Evolutionary conservation across 306 rosid genomes (phyloP).

Genomic region (Senna siamea): DNA sequence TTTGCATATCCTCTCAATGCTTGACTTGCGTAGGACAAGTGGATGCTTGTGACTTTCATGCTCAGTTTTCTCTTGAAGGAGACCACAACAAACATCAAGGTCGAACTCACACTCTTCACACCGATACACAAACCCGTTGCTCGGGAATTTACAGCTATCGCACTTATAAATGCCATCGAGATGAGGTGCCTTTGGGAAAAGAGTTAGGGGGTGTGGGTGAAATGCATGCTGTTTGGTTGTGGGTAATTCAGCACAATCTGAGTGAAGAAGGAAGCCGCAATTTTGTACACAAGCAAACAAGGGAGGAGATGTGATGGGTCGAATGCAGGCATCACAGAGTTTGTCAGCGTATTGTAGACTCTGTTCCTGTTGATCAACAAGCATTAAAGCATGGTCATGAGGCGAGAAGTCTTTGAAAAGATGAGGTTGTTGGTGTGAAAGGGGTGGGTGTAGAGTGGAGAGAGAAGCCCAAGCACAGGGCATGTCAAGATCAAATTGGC

Average conservation of each 20-base stretch:
- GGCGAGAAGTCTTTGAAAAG: not conserved
- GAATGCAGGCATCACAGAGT: conserved; percentile 17
- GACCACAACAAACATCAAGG: conserved; percentile 12
- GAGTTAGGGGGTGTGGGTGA: not conserved
- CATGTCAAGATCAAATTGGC: not conserved
- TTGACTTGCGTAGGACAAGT: not conserved
- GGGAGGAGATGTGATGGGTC: not conserved
- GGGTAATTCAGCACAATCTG: not conserved
- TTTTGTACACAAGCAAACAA: not conserved
- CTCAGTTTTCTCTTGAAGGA: not conserved
- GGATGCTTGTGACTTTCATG: conserved; percentile 20
- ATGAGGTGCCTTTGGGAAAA: not conserved
- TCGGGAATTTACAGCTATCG: not conserved
- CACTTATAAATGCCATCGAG: conserved; percentile 27
- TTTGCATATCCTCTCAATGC: conserved; percentile 7
- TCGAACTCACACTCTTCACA: conserved; percentile 22
- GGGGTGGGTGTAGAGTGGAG: not conserved
- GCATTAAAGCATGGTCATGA: not conserved
- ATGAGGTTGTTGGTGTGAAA: not conserved
- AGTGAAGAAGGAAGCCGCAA: conserved; percentile 16
- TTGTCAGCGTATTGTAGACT: not conserved
- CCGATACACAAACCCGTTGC: conserved; percentile 26
- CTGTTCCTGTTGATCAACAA: not conserved
- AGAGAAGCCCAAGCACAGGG: not conserved
- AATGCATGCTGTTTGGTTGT: conserved; percentile 1